Evolutionary conservation across 768 basidiomycete species (phyloP).

Genomic region (Mycena polygramma): DNA sequence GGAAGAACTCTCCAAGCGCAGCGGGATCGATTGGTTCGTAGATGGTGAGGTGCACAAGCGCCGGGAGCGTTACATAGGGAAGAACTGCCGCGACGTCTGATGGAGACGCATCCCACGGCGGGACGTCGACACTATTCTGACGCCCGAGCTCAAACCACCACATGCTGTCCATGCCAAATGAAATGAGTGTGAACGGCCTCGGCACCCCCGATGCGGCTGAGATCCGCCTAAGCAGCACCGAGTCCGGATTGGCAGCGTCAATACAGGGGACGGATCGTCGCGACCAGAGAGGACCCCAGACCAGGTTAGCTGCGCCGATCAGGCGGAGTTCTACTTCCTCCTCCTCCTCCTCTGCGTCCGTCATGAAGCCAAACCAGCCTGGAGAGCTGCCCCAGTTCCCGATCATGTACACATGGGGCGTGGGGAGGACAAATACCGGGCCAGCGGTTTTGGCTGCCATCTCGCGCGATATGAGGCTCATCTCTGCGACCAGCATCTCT

Average conservation of each 20-base stretch:
- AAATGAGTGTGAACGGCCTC: conserved; percentile 13
- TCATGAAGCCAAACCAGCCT: conserved; percentile 11
- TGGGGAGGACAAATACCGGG: conserved; percentile 17
- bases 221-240: conserved; percentile 12
- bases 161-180: conserved; percentile 16
- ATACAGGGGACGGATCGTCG: conserved; percentile 2
- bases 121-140: neutral
- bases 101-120: conserved; percentile 7
- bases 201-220: conserved; percentile 16
- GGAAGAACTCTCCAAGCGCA: conserved; percentile 3
- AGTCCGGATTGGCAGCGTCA: conserved; percentile 8
- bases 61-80: conserved; percentile 14
- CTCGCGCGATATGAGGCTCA: conserved; percentile 18
- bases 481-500: neutral
- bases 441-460: conserved; percentile 20
- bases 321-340: neutral
- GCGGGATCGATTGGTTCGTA: conserved; percentile 17
- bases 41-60: neutral
- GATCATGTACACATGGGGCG: conserved; percentile 12
- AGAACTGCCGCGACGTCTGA: neutral
- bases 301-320: conserved; percentile 6
- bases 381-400: conserved; percentile 12
- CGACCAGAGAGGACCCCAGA: conserved; percentile 15
- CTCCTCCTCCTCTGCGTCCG: neutral
- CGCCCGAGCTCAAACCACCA: conserved; percentile 20